A percentile compares a stretch with the other conserved stretches of the same genome.
Conservation (phyloP, 2,329 filamentous ascomycete genomes). For the Botrytis galanthina region DNA sequence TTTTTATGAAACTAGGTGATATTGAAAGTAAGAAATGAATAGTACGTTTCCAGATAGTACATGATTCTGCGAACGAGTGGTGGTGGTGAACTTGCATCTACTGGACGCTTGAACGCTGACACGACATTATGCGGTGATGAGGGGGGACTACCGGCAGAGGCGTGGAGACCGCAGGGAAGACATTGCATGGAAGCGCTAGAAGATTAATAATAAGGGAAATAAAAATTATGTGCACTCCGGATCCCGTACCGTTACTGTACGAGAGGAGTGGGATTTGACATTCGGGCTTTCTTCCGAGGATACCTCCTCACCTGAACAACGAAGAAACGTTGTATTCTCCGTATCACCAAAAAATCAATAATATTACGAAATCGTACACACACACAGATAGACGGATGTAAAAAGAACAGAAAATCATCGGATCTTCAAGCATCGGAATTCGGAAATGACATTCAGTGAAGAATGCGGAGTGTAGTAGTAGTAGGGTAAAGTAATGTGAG, state of each 20-base stretch:
- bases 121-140: slow-evolving; percentile 19
- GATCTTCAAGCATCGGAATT: background rate
- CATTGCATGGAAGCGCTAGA: slow-evolving; percentile 19
- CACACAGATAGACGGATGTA: background rate
- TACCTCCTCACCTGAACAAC: slow-evolving; percentile 3
- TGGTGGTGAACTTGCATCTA: background rate
- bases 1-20: background rate
- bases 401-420: background rate
- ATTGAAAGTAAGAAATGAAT: slow-evolving; percentile 6
- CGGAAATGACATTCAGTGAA: slow-evolving; percentile 8
- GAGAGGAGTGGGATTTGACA: slow-evolving; percentile 4
- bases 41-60: slow-evolving; percentile 7
- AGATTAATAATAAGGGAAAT: slow-evolving; percentile 16
- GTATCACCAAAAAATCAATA: background rate
- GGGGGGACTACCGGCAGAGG: slow-evolving; percentile 18
- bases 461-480: background rate
- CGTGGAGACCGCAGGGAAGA: slow-evolving; percentile 11
- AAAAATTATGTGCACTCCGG: slow-evolving; percentile 6
- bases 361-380: background rate
- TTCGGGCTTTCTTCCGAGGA: slow-evolving; percentile 6
- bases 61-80: slow-evolving; percentile 19
- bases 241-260: slow-evolving; percentile 6
- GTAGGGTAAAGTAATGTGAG: background rate
- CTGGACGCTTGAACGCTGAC: slow-evolving; percentile 14
- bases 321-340: slow-evolving; percentile 7